Evolutionary conservation across 1,139 yeast species (phyloP).

Genomic region (Blastobotrys illinoisensis): DNA sequence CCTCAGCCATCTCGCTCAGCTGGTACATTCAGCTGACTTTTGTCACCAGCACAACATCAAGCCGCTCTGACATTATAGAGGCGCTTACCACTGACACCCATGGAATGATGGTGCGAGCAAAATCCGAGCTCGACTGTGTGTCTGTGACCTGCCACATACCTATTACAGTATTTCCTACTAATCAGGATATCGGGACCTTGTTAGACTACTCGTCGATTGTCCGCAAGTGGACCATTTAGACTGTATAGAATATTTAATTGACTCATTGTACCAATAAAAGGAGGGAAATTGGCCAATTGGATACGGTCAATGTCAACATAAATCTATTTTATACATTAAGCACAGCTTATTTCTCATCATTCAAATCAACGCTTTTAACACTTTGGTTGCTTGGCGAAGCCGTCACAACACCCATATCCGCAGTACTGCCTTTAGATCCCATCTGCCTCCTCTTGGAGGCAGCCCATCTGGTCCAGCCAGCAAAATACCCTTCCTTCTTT

Average conservation of each 20-base stretch:
- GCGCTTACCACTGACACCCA: constrained; percentile 14
- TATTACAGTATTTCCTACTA: constrained; percentile 28
- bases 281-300: too few species aligned
- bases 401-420: neutral
- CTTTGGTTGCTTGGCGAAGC: constrained; percentile 2
- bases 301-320: neutral
- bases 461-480: constrained; percentile 29
- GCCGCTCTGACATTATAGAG: neutral
- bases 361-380: constrained; percentile 9
- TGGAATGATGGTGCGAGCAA: constrained; percentile 23
- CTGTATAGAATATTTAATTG: neutral
- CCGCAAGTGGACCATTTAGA: constrained; percentile 19
- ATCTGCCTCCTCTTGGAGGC: constrained; percentile 19
- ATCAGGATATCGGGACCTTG: constrained; percentile 29
- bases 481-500: constrained; percentile 19
- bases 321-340: constrained; percentile 3
- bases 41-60: constrained; percentile 24
- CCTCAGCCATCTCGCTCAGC: constrained; percentile 28
- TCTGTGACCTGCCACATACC: constrained; percentile 32
- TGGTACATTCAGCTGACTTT: constrained; percentile 36
- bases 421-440: constrained; percentile 6
- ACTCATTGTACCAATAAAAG: neutral
- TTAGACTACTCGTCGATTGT: constrained; percentile 20
- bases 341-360: constrained; percentile 1
- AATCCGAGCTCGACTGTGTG: constrained; percentile 27